These are phyloP conservation scores for Pigoraptor vietnamica DNA, from an alignment of 78 protist species.

Conservation along the genomic window DNA sequence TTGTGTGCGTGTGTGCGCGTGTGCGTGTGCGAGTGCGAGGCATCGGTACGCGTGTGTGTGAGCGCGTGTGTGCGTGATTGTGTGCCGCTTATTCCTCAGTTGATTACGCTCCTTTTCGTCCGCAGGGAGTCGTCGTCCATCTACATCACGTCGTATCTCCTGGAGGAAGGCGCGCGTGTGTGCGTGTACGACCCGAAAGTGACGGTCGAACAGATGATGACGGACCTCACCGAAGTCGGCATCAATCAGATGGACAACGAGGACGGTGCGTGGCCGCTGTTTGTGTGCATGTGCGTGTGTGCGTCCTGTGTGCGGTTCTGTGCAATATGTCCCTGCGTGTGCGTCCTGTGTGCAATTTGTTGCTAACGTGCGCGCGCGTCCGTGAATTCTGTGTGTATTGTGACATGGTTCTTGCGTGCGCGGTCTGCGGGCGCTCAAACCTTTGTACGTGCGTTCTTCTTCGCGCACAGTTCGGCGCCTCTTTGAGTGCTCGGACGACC, in stretches of 20 bases:
- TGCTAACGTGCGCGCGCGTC: background rate
- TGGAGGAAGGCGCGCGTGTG: slow-evolving; percentile 82
- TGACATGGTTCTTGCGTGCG: too few species aligned
- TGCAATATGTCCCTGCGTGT: background rate
- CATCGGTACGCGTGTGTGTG: background rate
- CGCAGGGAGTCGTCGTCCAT: slow-evolving; percentile 81
- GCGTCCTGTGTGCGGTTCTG: background rate
- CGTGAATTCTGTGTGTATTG: too few species aligned
- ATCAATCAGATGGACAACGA: background rate
- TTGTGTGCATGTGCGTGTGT: background rate
- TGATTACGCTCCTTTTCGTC: background rate
- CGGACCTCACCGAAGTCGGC: slow-evolving; percentile 12
- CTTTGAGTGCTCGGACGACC: background rate
- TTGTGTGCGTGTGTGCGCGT: background rate
- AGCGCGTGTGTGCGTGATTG: background rate
- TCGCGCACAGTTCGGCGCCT: background rate
- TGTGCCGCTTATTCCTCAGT: background rate
- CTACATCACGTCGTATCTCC: slow-evolving; percentile 42
- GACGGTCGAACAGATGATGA: slow-evolving; percentile 10
- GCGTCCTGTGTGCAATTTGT: background rate
- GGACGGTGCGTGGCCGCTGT: background rate
- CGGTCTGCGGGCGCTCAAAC: too few species aligned
- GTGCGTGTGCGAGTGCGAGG: background rate
- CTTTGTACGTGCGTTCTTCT: too few species aligned
- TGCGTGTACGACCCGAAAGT: slow-evolving; percentile 92